Evolutionary conservation across 148 eudicot species (phyloP).

Genomic region (Vaccinium corymbosum): DNA sequence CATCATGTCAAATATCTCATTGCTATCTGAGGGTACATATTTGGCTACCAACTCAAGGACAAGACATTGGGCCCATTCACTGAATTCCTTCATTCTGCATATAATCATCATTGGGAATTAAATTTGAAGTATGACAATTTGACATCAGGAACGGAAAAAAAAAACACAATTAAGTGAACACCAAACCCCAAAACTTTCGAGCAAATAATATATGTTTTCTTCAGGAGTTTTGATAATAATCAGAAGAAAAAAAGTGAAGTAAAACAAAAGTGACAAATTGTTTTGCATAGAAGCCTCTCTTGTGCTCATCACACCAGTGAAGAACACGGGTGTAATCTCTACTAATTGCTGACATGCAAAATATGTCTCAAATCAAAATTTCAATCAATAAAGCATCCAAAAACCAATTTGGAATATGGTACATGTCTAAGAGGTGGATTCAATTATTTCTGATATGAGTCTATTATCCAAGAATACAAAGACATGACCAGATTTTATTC

Average conservation of each 20-base stretch:
- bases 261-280: background rate
- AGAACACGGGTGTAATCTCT: background rate
- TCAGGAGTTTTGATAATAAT: too few relatives aligned
- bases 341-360: background rate
- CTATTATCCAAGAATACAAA: background rate
- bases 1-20: conserved; percentile 96
- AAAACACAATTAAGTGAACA: background rate
- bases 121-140: too few relatives aligned
- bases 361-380: background rate
- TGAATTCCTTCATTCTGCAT: conserved; percentile 89
- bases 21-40: conserved; percentile 82
- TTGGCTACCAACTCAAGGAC: conserved; percentile 92
- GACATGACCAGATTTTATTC: background rate
- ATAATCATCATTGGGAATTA: background rate
- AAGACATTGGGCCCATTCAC: conserved; percentile 98
- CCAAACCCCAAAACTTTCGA: background rate
- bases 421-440: background rate
- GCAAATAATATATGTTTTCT: background rate
- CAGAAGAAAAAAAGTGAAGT: background rate
- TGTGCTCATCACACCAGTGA: background rate
- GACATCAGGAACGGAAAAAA: too few relatives aligned
- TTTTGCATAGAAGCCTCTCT: conserved; percentile 1
- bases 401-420: background rate
- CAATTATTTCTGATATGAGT: background rate
- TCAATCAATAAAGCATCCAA: background rate